Base-by-base conservation (phyloP, 148 eudicot species). In the Persicaria tinctoria region DNA sequence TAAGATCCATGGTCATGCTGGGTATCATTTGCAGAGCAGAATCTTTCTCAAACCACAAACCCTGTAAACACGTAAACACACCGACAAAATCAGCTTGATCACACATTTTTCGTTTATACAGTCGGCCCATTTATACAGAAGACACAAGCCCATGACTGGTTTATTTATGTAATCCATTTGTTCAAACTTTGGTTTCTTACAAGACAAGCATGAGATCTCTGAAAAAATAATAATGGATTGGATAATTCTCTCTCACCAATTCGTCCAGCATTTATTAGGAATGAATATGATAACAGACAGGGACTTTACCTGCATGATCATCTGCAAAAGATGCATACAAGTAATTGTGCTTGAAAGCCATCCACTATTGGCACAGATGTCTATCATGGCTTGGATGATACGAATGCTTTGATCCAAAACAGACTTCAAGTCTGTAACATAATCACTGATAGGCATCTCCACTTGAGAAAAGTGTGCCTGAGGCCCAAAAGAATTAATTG, bases 331-430 rank as follows among this genome's bases (percentile, higher is more conserved):
- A 85, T 84, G 88, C 98, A 94, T 94, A 84, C 96, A 94, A 32
- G 89, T 82, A 73, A 94, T 74, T 62, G 97, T 80, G 84, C 97
- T 94, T 59, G 97, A 90, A 76, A 94, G 93, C 98, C 98, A 94
- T 79, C 97, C 98, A 77, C 98, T 92, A 78, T 94, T 94, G 68
- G 97, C 98, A 83, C 98, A 91, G 60, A 94, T 79, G 77, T 94
- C 98, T 87, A 94, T 94, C 98, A 94, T 94, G n/a, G 98, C 98
- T 87, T 90, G 98, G 68, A 94, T 83, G 74, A 94, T 89, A 78
- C 98, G 96, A 68, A 94, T 94, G 77, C 98, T 94, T 79, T 94
- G 98, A 82, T 94, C 98, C 87, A 94, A 85, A 81, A 94, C 96
- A 75, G 97, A 91, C 84, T 94, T 94, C 53, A 92, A 85, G 83